Percentiles rank a stretch among this genome's conserved stretches.
These are phyloP conservation scores for Cladosporium velox DNA, from an alignment of 2,329 filamentous ascomycete genomes.

Conservation along the genomic window DNA sequence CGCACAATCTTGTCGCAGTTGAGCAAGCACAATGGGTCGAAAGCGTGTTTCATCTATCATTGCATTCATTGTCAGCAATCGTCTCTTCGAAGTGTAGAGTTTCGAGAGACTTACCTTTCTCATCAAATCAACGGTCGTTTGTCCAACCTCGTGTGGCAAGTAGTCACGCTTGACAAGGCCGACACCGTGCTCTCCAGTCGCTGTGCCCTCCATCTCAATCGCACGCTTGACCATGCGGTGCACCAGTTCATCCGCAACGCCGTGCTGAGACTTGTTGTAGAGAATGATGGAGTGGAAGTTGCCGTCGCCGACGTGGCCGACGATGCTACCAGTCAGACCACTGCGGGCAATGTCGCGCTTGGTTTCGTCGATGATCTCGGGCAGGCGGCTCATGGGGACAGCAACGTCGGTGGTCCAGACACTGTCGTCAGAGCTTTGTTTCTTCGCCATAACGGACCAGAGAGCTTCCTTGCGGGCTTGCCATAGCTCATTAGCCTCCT, in stretches of 20 bases:
- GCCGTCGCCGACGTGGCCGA: slow-evolving; percentile 73
- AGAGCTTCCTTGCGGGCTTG: slow-evolving; percentile 73
- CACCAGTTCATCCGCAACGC: slow-evolving; percentile 68
- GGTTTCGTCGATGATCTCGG: slow-evolving; percentile 76
- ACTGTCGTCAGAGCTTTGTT: slow-evolving; percentile 59
- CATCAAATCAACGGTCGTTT: slow-evolving; percentile 77
- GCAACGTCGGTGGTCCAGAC: slow-evolving; percentile 83
- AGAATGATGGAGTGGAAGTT: slow-evolving; percentile 71
- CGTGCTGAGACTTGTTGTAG: slow-evolving; percentile 67
- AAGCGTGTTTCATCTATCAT: slow-evolving; percentile 71
- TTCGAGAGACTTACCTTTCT: slow-evolving; percentile 60
- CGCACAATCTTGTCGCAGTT: slow-evolving; percentile 68
- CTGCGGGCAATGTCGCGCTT: slow-evolving; percentile 65
- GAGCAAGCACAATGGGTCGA: slow-evolving; percentile 70
- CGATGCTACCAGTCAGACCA: slow-evolving; percentile 65
- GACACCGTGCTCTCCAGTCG: slow-evolving; percentile 82
- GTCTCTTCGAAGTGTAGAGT: not conserved
- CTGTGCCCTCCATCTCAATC: slow-evolving; percentile 76
- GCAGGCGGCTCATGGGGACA: slow-evolving; percentile 70
- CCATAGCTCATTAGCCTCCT: slow-evolving; percentile 72
- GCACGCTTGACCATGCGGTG: slow-evolving; percentile 85
- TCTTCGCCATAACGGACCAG: slow-evolving; percentile 70
- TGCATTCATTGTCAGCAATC: not conserved
- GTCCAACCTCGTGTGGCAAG: slow-evolving; percentile 73
- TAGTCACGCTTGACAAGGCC: slow-evolving; percentile 85